Evolutionary conservation across 1,284 basidiomycete species (phyloP), one percentile per base, ranked within the genome.

Genomic region (Puccinia coronata): DNA sequence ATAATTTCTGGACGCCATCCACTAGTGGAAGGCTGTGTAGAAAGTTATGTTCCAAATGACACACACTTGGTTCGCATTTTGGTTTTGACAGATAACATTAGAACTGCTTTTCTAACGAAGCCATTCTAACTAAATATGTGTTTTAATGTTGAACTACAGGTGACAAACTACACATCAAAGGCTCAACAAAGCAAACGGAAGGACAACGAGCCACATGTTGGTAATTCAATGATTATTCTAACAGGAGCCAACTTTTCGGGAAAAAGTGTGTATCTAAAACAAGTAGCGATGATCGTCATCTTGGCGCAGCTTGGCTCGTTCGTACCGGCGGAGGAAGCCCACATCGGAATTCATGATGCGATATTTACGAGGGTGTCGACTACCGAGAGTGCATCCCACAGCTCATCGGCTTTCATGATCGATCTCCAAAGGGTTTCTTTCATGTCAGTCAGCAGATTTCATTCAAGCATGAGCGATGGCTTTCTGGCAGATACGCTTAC

Each of bases 281-380:
- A 98, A 86, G 93, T 91, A 0, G 97, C 96, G 2, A 88, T 98
- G 36, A 92, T 98, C 75, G 89, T 92, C 8, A 92, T 99, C 82
- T 89, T 99, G 1, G 96, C 96, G 0, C 96, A 99, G 86, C 90
- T 91, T 9, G 96, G 96, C 0, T 93, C 92, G 8, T 99, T 93
- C 86, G 95, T 99, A 0, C 97, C 96, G 0, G 95, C 96, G 31
- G 90, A 92, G 72, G 85, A 86, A 28, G 94, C 94, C 0, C 87
- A 88, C 39, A 87, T 99, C 65, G 95, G 96, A 0, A 88, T 98
- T n/a, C 92, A 98, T 14, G 96, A 99, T 87, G 91, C 91, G 82
- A 88, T 99, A 9, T 98, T 98, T 86, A 95, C 94, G n/a, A 41
- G 78, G 34, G 70, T 80, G 51, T 72, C 78, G 12, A 80, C 67